phyloP scores from a whole-genome alignment of 805 yeast genomes.

The Candida ulmi region DNA sequence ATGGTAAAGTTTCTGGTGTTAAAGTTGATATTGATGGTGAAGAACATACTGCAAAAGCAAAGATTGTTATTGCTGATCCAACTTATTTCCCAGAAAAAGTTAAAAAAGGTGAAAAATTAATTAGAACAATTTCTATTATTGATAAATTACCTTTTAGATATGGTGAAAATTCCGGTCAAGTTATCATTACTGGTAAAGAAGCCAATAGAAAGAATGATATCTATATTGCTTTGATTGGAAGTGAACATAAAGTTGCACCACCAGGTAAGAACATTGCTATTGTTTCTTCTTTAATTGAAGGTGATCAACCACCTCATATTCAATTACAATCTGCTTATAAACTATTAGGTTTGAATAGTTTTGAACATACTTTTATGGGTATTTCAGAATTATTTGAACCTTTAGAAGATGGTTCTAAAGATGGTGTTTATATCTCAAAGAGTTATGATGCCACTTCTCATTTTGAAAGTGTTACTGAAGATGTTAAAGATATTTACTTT shows the following conservation, averaged over 20 bases:
- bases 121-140: constrained; percentile 65
- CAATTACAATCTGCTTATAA: constrained; percentile 94
- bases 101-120: constrained; percentile 32
- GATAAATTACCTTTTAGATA: constrained; percentile 80
- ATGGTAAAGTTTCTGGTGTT: constrained; percentile 77
- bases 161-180: constrained; percentile 85
- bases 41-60: constrained; percentile 66
- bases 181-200: constrained; percentile 95
- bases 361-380: constrained; percentile 68
- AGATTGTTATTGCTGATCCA: constrained; percentile 94
- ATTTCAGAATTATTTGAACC: constrained; percentile 91
- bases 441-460: constrained; percentile 94
- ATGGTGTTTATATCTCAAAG: constrained; percentile 75
- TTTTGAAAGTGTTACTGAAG: constrained; percentile 94
- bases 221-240: constrained; percentile 85
- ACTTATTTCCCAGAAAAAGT: constrained; percentile 80
- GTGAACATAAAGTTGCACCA: constrained; percentile 85
- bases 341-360: constrained; percentile 65
- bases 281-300: constrained; percentile 90
- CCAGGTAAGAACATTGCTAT: constrained; percentile 89
- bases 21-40: constrained; percentile 75
- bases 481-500: constrained; percentile 88
- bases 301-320: constrained; percentile 87
- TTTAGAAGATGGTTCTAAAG: constrained; percentile 69
- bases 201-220: constrained; percentile 90